Evolutionary conservation across 1,284 basidiomycete genomes (phyloP).

Genomic region (Moesziomyces antarcticus): DNA sequence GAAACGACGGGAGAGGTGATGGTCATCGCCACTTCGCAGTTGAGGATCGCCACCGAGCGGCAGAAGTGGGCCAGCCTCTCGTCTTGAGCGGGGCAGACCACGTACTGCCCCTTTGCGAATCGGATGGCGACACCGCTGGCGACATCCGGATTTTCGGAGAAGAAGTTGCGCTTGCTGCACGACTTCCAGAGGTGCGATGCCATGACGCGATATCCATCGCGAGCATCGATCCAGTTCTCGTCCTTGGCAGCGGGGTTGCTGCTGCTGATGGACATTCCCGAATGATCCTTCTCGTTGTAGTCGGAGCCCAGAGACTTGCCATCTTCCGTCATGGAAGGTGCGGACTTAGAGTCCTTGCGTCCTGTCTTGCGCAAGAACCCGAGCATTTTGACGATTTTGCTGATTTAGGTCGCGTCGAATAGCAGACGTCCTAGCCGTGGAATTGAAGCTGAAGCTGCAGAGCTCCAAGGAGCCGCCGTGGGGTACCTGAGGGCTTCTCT

Average conservation of each 20-base stretch:
- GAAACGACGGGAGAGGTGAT: slow-evolving; percentile 82
- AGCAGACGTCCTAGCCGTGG: too few species aligned
- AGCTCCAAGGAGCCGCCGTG: too few species aligned
- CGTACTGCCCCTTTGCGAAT: slow-evolving; percentile 47
- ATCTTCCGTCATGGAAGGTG: neutral
- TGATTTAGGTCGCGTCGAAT: too few species aligned
- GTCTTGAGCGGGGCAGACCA: slow-evolving; percentile 33
- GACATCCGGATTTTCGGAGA: slow-evolving; percentile 19
- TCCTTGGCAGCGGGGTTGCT: neutral
- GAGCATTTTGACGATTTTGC: slow-evolving; percentile 7
- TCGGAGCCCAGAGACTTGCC: slow-evolving; percentile 12
- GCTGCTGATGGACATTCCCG: too few species aligned
- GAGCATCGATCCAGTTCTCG: slow-evolving; percentile 38
- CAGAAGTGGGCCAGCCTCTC: slow-evolving; percentile 30
- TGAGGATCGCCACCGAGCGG: slow-evolving; percentile 75
- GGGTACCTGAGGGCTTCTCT: too few species aligned
- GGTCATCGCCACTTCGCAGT: slow-evolving; percentile 83
- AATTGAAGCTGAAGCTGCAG: neutral
- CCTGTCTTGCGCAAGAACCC: slow-evolving; percentile 15
- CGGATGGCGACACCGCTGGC: slow-evolving; percentile 45
- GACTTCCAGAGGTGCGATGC: slow-evolving; percentile 36
- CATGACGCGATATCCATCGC: slow-evolving; percentile 49
- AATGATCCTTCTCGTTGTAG: slow-evolving; percentile 7
- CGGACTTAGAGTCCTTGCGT: neutral
- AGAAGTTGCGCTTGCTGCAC: slow-evolving; percentile 26